phyloP scores from a whole-genome alignment of 1,139 yeast species.

The Geotrichum histeridarum region DNA sequence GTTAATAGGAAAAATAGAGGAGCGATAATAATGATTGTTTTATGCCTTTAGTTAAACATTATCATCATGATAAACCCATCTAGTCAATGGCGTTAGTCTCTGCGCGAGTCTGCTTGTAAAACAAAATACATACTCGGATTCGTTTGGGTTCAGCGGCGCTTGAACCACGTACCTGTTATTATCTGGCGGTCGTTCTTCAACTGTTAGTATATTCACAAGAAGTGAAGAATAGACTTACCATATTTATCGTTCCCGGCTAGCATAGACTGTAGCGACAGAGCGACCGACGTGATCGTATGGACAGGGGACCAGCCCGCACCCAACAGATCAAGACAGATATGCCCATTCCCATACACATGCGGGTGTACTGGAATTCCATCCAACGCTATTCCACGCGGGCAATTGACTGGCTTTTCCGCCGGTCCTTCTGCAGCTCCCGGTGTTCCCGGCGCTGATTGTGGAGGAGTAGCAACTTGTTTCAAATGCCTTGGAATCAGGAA shows the following conservation, averaged over 20 bases:
- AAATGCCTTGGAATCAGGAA: too few species aligned
- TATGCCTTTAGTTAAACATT: slow-evolving; percentile 33
- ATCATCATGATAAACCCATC: slow-evolving; percentile 47
- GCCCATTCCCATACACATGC: slow-evolving; percentile 69
- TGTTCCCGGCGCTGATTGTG: neutral
- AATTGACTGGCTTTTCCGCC: neutral
- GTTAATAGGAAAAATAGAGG: neutral
- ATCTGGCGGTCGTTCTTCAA: slow-evolving; percentile 47
- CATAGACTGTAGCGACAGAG: slow-evolving; percentile 63
- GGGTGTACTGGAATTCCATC: slow-evolving; percentile 58
- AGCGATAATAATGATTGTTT: neutral
- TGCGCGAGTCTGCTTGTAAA: neutral
- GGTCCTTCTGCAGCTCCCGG: slow-evolving; percentile 3
- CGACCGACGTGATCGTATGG: slow-evolving; percentile 50
- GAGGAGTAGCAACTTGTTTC: neutral
- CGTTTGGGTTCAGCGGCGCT: slow-evolving; percentile 58
- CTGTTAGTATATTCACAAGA: neutral
- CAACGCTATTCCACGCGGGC: slow-evolving; percentile 24
- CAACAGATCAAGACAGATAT: slow-evolving; percentile 51
- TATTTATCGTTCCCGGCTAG: slow-evolving; percentile 45
- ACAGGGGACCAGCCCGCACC: slow-evolving; percentile 75
- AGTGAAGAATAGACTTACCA: slow-evolving; percentile 33
- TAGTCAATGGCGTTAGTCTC: neutral
- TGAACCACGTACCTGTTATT: slow-evolving; percentile 45
- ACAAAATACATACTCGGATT: slow-evolving; percentile 37